Percentiles rank a stretch among this genome's conserved stretches.
These are phyloP conservation scores for Aquilaria yunnanensis DNA, from an alignment of 345 rosid species.

Conservation along the genomic window DNA sequence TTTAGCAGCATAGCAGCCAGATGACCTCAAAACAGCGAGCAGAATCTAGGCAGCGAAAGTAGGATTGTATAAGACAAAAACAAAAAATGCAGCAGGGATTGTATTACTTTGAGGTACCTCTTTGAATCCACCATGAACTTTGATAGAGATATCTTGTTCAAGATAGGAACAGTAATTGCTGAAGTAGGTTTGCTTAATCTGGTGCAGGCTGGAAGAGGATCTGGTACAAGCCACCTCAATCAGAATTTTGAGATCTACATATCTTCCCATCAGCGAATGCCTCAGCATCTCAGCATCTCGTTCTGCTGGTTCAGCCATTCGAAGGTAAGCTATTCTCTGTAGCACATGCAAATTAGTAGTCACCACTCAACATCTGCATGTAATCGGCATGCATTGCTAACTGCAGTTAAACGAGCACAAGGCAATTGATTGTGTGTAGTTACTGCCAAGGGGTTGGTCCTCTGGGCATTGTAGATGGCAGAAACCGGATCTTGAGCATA, in stretches of 20 bases:
- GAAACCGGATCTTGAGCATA: conserved; percentile 20
- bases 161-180: conserved; percentile 18
- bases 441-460: conserved; percentile 20
- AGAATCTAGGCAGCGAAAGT: conserved; percentile 11
- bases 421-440: not conserved
- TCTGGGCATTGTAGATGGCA: conserved; percentile 5
- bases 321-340: conserved; percentile 24
- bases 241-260: conserved; percentile 12
- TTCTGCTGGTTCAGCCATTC: conserved; percentile 16
- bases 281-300: conserved; percentile 29
- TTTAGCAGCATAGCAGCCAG: conserved; percentile 11
- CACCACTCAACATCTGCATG: not conserved
- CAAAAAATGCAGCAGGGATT: not conserved
- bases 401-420: too few relatives aligned
- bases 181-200: conserved; percentile 16
- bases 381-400: not conserved
- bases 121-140: conserved; percentile 18
- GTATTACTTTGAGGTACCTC: conserved; percentile 10
- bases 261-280: conserved; percentile 11
- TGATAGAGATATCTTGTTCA: conserved; percentile 18
- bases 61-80: not conserved
- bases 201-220: conserved; percentile 19
- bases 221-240: conserved; percentile 26
- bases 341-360: not conserved
- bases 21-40: conserved; percentile 19